These are phyloP conservation scores for Boletus subparvulus DNA, from an alignment of 768 basidiomycete genomes.

Conservation along the genomic window DNA sequence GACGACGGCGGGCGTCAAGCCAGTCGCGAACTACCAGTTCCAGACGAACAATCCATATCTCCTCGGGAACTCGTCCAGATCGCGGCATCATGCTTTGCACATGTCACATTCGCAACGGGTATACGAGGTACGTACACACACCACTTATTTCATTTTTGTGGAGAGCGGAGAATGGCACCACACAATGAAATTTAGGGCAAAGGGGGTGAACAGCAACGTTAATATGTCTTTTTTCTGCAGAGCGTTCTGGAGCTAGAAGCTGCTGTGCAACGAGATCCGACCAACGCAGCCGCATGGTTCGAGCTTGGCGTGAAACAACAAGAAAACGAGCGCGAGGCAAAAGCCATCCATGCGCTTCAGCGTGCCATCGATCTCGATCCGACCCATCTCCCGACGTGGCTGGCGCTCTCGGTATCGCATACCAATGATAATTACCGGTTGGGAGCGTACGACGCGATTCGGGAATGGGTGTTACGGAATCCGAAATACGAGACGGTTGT, in stretches of 20 bases:
- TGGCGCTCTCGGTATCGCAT: conserved; percentile 86
- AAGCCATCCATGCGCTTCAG: conserved; percentile 82
- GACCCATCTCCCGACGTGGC: conserved; percentile 73
- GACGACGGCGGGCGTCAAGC: conserved; percentile 60
- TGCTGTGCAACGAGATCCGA: conserved; percentile 74
- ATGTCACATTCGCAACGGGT: conserved; percentile 27
- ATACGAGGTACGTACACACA: conserved; percentile 40
- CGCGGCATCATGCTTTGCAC: conserved; percentile 47
- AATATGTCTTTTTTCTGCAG: conserved; percentile 42
- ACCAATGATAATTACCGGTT: conserved; percentile 83
- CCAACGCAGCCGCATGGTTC: conserved; percentile 78
- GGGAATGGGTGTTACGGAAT: conserved; percentile 77
- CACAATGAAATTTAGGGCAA: background rate
- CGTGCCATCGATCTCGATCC: conserved; percentile 83
- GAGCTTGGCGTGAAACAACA: conserved; percentile 95
- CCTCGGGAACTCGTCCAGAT: conserved; percentile 51
- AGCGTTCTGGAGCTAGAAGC: conserved; percentile 89
- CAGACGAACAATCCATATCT: conserved; percentile 79
- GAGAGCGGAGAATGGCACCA: conserved; percentile 11
- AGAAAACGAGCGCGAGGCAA: conserved; percentile 92
- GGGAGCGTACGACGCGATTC: conserved; percentile 76
- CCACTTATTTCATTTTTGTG: conserved; percentile 10
- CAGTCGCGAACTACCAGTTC: conserved; percentile 63
- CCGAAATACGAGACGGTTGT: conserved; percentile 49
- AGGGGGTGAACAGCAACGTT: conserved; percentile 14